These are phyloP conservation scores for Polygonum maritimum DNA, from an alignment of 148 eudicot genomes.

Conservation along the genomic window DNA sequence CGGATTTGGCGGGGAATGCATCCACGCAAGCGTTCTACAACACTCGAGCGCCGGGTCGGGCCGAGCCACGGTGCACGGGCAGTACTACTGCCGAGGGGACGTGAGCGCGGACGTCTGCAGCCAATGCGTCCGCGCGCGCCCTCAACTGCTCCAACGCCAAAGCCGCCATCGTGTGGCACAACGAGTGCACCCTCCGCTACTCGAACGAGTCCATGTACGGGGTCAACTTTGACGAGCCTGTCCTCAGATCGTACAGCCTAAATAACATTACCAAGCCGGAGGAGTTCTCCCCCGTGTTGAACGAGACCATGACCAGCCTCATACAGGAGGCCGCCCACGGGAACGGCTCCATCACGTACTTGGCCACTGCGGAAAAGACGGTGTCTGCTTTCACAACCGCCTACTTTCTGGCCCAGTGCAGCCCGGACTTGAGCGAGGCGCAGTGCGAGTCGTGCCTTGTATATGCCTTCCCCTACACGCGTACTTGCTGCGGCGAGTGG, in stretches of 20 bases:
- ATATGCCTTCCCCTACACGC: neutral
- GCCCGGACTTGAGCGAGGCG: neutral
- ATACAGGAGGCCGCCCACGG: neutral
- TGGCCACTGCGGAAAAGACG: neutral
- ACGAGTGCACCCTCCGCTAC: slow-evolving; percentile 7
- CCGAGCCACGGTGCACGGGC: neutral
- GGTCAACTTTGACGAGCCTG: neutral
- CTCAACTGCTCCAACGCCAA: neutral
- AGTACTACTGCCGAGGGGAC: slow-evolving; percentile 2
- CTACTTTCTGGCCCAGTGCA: slow-evolving; percentile 6
- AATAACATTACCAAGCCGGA: neutral
- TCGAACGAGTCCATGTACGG: slow-evolving; percentile 3
- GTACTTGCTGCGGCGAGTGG: neutral
- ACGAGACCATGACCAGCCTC: neutral
- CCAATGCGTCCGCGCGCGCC: neutral
- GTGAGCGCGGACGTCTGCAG: neutral
- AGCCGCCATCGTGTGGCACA: neutral
- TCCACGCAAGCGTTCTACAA: neutral
- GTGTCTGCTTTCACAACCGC: neutral
- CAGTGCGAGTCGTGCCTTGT: neutral
- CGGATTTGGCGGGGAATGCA: neutral
- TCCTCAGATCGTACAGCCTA: neutral
- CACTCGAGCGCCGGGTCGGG: neutral
- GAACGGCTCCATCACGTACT: neutral
- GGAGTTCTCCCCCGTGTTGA: neutral